Evolutionary conservation across 495 filamentous ascomycete genomes (phyloP).

Genomic region (Penicillium diatomitis): DNA sequence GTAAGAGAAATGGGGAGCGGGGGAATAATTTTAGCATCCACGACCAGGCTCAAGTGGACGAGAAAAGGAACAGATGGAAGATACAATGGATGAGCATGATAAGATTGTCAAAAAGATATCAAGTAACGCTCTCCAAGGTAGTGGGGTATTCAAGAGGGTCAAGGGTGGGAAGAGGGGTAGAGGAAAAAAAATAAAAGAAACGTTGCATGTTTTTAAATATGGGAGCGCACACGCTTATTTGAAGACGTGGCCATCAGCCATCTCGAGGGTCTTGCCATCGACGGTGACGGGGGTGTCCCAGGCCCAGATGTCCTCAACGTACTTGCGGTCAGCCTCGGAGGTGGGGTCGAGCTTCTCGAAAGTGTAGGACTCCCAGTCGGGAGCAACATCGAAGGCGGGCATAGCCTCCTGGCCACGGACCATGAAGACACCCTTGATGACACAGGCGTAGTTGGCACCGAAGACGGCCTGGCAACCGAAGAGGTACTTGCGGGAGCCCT

Average conservation of each 20-base stretch:
- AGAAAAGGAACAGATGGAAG: background rate
- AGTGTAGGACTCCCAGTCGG: slow-evolving; percentile 92
- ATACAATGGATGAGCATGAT: slow-evolving; percentile 4
- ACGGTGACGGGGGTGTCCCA: slow-evolving; percentile 74
- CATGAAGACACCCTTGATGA: slow-evolving; percentile 86
- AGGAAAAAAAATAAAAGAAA: no score
- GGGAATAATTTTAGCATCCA: slow-evolving; percentile 11
- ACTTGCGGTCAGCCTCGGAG: slow-evolving; percentile 72
- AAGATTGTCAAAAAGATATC: slow-evolving; percentile 3
- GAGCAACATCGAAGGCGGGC: slow-evolving; percentile 90
- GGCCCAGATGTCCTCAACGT: slow-evolving; percentile 79
- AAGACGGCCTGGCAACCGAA: slow-evolving; percentile 90
- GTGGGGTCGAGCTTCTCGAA: slow-evolving; percentile 90
- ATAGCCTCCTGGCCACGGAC: slow-evolving; percentile 81
- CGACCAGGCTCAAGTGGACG: background rate
- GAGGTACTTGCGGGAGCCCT: slow-evolving; percentile 96
- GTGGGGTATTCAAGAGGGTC: slow-evolving; percentile 13
- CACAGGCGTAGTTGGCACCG: slow-evolving; percentile 73
- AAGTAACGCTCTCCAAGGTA: slow-evolving; percentile 1
- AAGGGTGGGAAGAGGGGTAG: slow-evolving; percentile 1
- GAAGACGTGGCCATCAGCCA: slow-evolving; percentile 93
- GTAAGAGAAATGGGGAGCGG: background rate
- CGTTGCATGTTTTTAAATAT: background rate
- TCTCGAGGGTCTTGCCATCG: slow-evolving; percentile 69
- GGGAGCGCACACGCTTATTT: slow-evolving; percentile 57